Base-by-base conservation (phyloP, 1,284 basidiomycete species). In the Neolentinus lepideus region DNA sequence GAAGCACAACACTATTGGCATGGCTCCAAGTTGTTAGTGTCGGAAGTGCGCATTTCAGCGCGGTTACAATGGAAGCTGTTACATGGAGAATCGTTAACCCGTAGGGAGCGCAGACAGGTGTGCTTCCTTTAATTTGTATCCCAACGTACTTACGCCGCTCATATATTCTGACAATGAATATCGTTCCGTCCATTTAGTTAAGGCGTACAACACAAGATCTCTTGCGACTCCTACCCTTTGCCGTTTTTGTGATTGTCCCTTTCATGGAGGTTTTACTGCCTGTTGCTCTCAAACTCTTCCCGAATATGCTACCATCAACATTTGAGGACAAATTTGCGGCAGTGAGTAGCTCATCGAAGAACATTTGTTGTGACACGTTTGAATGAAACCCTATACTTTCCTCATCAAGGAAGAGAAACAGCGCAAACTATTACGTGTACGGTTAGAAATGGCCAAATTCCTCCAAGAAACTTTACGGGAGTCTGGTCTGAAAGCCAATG, bases 401-500 rank as follows among this genome's bases (percentile, higher is more conserved):
- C 59, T n/a, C 65, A 25, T 14, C 22, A 22, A 94, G 92, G 94
- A 98, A 68, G 96, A 99, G 73, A 99, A 99, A 73, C 85, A 97
- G 65, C 86, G 96, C 61, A 98, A 98, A 69, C 79, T 98, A 2
- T 85, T 99, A 52, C 90, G 95, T 63, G 92, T 98, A 22, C 83
- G 96, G 55, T 78, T 99, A 25, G 95, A 98, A 69, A 98, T 99
- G 95, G 97, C 97, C 63, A 99, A 99, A 68, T 99, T 99, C 79
- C 76, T 99, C 51, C 96, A 98, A 68, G 97, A 98, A 71, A 98
- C 97, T 1, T 83, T 99, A 56, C 85, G 90, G 51, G 96, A 98
- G 71, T 94, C 92, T 14, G 94, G 93, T 43, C 78, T 98, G 57
- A 94, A 92, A 69, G 92, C 92, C 6, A 95, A 96, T 66, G 84